Conservation (phyloP, 148 eudicot species). For the Selenicereus undatus region DNA sequence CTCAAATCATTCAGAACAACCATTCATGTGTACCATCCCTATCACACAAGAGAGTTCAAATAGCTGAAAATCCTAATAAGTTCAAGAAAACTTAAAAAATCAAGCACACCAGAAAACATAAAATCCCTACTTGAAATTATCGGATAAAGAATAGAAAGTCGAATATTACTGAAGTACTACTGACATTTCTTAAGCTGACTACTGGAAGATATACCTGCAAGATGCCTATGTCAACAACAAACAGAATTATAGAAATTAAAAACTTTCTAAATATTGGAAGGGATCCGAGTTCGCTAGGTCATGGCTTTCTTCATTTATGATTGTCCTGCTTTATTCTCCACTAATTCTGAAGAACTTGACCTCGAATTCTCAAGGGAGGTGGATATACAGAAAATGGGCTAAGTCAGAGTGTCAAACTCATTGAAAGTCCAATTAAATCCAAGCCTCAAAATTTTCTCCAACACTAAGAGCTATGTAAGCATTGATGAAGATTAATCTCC, state of each 20-base stretch:
- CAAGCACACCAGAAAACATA: background rate
- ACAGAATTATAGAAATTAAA: background rate
- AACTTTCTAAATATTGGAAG: background rate
- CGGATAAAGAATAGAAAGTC: background rate
- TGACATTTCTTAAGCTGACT: background rate
- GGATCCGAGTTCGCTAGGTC: background rate
- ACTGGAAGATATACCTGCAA: background rate
- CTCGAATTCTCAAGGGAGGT: background rate
- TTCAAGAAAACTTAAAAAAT: background rate
- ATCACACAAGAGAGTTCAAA: background rate
- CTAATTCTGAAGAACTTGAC: too few relatives aligned
- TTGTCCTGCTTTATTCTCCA: background rate
- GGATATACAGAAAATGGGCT: background rate
- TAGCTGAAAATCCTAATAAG: background rate
- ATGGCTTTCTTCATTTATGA: background rate
- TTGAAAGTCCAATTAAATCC: background rate
- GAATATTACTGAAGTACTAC: background rate
- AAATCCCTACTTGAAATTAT: background rate
- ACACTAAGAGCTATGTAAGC: background rate
- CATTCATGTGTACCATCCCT: background rate
- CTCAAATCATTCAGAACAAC: background rate
- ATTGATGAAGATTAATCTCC: background rate
- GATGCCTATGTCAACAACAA: background rate
- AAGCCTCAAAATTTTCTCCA: background rate
- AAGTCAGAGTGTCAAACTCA: background rate